Conservation (phyloP, 371 early-diverging fungal species). For the Thermomucor indicae-seudaticae region DNA sequence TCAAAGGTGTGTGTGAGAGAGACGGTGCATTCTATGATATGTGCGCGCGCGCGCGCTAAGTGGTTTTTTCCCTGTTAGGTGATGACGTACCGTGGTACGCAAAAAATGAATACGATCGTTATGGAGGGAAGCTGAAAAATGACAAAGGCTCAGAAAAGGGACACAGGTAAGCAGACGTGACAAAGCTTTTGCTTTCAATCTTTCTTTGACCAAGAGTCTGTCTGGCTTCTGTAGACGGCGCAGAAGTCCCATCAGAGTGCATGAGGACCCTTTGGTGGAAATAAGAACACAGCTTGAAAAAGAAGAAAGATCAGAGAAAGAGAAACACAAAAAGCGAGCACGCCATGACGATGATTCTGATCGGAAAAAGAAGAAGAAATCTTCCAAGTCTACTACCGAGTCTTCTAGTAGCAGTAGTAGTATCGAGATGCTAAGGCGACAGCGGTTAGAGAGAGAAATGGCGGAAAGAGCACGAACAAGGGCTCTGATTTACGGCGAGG, state of each 20-base stretch:
- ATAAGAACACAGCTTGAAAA: background rate
- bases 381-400: constrained; percentile 13
- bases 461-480: constrained; percentile 23
- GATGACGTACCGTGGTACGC: constrained; percentile 36
- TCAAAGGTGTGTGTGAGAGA: constrained; percentile 23
- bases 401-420: no score
- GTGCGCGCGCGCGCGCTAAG: background rate
- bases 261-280: background rate
- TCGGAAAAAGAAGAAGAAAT: constrained; percentile 1
- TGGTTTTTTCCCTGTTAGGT: background rate
- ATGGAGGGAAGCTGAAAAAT: constrained; percentile 8
- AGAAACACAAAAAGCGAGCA: background rate
- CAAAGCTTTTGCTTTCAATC: background rate
- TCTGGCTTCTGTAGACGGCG: background rate
- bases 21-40: background rate
- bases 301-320: background rate
- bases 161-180: constrained; percentile 4
- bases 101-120: constrained; percentile 16
- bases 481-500: constrained; percentile 16
- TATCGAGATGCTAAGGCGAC: constrained; percentile 38
- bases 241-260: background rate
- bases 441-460: constrained; percentile 35
- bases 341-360: background rate
- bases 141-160: background rate
- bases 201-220: background rate